Evolutionary conservation across 208 protist species (phyloP), one percentile per base, ranked within the genome.

Genomic region (Naegleria gruberi): DNA sequence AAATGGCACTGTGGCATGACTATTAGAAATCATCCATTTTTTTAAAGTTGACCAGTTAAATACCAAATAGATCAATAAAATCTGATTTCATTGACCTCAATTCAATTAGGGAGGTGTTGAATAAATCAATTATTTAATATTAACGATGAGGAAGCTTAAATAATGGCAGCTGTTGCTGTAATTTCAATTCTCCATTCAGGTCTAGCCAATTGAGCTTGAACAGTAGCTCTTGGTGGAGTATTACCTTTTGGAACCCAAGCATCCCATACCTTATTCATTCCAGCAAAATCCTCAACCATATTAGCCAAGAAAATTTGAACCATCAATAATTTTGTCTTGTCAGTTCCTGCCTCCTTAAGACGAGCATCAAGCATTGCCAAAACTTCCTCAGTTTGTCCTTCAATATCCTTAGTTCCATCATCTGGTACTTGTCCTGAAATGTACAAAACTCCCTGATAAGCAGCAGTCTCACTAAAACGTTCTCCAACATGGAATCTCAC

Each of bases 241-340:
- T 34, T 7, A 3, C 30, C 74, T 34, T 82, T 82, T 19, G 74
- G 74, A 41, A 82, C 74, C 74, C 74, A 82, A 17, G 19, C 10
- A 82, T 82, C 74, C 74, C 74, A 82, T 34, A 82, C 74, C 40
- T 82, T 15, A 82, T 82, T 82, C 74, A 82, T 82, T 17, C 34
- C 74, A 82, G 19, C 30, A 82, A 43, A 82, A 42, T 82, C 74
- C 10, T 65, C 23, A 23, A 1, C 4, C 40, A 82, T 82, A 1
- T 8, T 40, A 2, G 74, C 40, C 10, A 82, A 30, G 34, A 43
- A 82, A 34, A 82, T 82, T 34, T 34, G 30, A 42, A 42, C 74
- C 34, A 42, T 43, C 74, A 82, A 82, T 3, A 82, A 30, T 82
- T 42, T 82, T 5, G 74, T 43, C 40, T 82, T 82, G 10, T 82